Evolutionary conservation across 495 filamentous ascomycete genomes (phyloP), one percentile per base, ranked within the genome.

Genomic region (Aspergillus nidulans): DNA sequence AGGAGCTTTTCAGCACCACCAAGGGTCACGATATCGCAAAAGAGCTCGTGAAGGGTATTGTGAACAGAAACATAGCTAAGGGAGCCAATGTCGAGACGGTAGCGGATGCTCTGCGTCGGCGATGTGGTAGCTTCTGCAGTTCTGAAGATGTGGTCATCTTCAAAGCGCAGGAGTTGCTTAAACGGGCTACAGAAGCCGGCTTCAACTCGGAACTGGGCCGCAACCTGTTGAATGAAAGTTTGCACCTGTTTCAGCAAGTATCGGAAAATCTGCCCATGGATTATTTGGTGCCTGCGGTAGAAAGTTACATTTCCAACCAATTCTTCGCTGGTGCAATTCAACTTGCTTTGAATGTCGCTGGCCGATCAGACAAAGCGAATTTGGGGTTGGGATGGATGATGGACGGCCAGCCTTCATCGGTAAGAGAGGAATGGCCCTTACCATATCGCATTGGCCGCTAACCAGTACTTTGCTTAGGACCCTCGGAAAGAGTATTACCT

Each of bases 31-130:
- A 95, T 20, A 81, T 97, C n/a, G 95, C 92, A 19, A 96, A 96
- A 71, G 86, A 96, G 53, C 76, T 99, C 2, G 95, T 99, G 36
- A 97, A 97, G 69, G 92, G 92, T 1, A 97, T 99, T 58, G 94
- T 99, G 51, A 97, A 97, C 71, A 80, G 91, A 34, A 97, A 95
- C 69, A 97, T 99, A 63, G 89, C 90, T 36, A 92, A 87, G 59
- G 94, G 94, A 20, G 88, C 91, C 20, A 97, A 96, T 61, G 92
- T 99, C 16, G 94, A 99, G 68, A 97, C 91, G 0, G 89, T 99
- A 38, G 91, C 94, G 0, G 94, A 97, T 70, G 91, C 91, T 15
- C 73, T 99, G 18, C 80, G 94, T 20, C 79, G 95, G 60, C 82
- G 90, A 55, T 99, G 94, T 59, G 95, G 94, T 42, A 94, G 84